These are phyloP conservation scores for Boletus barrowsii DNA, from an alignment of 768 basidiomycete species.

Conservation along the genomic window DNA sequence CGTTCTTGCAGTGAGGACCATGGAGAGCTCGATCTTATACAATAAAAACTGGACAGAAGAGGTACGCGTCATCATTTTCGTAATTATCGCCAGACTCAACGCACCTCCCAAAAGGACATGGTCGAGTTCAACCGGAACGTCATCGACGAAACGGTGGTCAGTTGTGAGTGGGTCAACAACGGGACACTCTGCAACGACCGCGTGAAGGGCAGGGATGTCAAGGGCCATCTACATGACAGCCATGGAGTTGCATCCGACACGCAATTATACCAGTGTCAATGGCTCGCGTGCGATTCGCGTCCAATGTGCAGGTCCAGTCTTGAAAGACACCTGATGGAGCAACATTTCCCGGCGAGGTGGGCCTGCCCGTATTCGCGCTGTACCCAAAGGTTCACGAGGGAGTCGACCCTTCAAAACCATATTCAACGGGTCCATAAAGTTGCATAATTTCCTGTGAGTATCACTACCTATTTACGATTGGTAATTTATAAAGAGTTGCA, in stretches of 20 bases:
- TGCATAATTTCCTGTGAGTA: background rate
- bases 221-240: background rate
- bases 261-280: conserved; percentile 3
- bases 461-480: background rate
- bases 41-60: background rate
- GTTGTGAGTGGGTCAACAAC: conserved; percentile 5
- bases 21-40: background rate
- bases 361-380: conserved; percentile 1
- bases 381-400: conserved; percentile 1
- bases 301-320: conserved; percentile 11
- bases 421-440: background rate
- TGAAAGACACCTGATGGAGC: conserved; percentile 9
- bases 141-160: background rate
- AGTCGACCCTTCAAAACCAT: background rate
- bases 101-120: background rate
- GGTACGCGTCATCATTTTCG: background rate
- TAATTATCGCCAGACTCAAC: background rate
- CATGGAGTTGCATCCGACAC: conserved; percentile 6
- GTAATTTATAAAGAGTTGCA: background rate
- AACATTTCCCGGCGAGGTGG: conserved; percentile 13
- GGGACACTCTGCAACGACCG: background rate
- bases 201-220: background rate
- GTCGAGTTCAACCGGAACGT: background rate
- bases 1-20: background rate
- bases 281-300: background rate